Base-by-base conservation (phyloP, 768 basidiomycete genomes). In the Gloeophyllum trabeum region DNA sequence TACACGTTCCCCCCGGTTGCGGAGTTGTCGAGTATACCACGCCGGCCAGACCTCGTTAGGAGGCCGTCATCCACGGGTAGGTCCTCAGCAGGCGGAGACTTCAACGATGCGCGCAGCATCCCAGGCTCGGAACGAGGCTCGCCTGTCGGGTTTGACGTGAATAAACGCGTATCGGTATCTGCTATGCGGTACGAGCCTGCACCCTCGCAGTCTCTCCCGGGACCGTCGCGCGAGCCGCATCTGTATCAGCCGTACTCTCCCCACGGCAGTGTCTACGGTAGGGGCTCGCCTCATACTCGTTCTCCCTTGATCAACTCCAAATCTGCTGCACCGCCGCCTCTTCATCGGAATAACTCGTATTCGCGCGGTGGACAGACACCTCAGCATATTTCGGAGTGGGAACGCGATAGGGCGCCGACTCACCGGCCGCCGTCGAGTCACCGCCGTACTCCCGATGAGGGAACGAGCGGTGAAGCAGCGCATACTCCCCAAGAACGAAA, bases 21-120 rank as follows among this genome's bases (percentile, higher is more conserved):
- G 24, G 30, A 32, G 22, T 41, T 25, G 39, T 30, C 39, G 30
- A n/a, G 14, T 37, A 28, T 40, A 39, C 38, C 18, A 37, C 44
- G 60, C 41, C 41, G 51, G 45, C 48, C 61, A 4, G 67, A 72
- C 16, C 45, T 57, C 35, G 54, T 54, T 30, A 57, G 64, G 37
- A 53, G 56, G 40, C 56, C 57, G 13, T 60, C 66, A 0, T 72
- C 73, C 7, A 69, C 73, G 4, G 61, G 57, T 4, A 62, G 65
- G 60, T 32, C 28, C 28, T 32, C 28, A 10, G 16, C 16, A 32
- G 28, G 3, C 21, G 25, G 20, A 21, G 39, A 21, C 14, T 7
- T 7, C 4, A 25, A 25, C 13, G 21, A 7, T 25, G 39, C 12
- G 20, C 21, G 3, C 6, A 25, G 3, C 18, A 12, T 3, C 10